Conservation (phyloP, 2,329 filamentous ascomycete species). For the Aspergillus udagawae region DNA sequence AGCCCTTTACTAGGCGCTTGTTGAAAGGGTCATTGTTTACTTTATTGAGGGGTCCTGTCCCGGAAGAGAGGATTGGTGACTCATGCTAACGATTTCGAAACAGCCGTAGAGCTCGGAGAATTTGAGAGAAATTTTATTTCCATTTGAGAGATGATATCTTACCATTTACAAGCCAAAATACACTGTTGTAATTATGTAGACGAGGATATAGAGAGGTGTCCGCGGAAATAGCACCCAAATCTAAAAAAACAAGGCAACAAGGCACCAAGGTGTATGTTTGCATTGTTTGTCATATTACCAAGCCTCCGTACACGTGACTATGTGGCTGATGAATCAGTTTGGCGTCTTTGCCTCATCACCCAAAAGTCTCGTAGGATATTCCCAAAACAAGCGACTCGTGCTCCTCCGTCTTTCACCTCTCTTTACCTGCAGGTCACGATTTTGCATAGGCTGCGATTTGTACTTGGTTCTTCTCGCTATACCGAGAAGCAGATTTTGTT, state of each 20-base stretch:
- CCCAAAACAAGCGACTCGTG: background rate
- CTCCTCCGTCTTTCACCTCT: background rate
- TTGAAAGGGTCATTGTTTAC: background rate
- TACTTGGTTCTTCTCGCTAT: background rate
- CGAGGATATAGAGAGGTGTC: no score
- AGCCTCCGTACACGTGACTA: conserved; percentile 11
- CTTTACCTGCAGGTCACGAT: background rate
- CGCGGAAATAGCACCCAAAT: no score
- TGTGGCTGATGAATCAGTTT: conserved; percentile 8
- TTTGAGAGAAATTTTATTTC: background rate
- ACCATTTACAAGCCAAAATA: background rate
- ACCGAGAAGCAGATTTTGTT: background rate
- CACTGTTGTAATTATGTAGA: background rate
- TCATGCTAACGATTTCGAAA: background rate
- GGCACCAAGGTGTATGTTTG: conserved; percentile 1
- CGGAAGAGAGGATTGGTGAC: background rate
- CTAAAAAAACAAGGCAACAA: no score
- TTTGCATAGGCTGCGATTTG: background rate
- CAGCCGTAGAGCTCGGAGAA: no score
- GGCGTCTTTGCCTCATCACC: conserved; percentile 19
- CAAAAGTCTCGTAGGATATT: conserved; percentile 9
- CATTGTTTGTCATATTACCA: conserved; percentile 2
- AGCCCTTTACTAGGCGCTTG: background rate
- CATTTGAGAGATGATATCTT: background rate
- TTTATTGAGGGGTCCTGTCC: background rate